These are phyloP conservation scores for Penicillium bovifimosum DNA, from an alignment of 495 filamentous ascomycete genomes.

Conservation along the genomic window DNA sequence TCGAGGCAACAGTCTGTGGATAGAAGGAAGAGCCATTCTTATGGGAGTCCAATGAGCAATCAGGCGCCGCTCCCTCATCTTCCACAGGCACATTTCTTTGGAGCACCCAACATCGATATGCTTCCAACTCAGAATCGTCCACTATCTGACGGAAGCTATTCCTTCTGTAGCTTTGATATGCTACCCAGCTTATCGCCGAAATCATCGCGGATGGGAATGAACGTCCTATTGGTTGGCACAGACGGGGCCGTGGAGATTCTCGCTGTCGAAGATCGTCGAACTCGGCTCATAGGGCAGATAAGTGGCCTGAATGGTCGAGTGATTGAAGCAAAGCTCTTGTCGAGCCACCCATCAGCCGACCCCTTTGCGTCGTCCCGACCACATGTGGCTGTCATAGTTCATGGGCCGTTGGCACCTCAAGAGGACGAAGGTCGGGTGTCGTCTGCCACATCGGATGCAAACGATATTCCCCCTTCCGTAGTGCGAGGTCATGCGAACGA, in stretches of 20 bases:
- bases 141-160: slow-evolving; percentile 55
- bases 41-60: slow-evolving; percentile 36
- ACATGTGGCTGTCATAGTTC: slow-evolving; percentile 67
- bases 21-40: slow-evolving; percentile 41
- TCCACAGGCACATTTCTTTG: slow-evolving; percentile 68
- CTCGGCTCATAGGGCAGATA: slow-evolving; percentile 60
- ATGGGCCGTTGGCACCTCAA: slow-evolving; percentile 56
- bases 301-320: slow-evolving; percentile 76
- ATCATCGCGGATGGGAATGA: slow-evolving; percentile 49
- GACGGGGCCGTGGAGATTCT: slow-evolving; percentile 70
- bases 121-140: slow-evolving; percentile 24
- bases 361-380: slow-evolving; percentile 44
- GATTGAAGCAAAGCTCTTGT: slow-evolving; percentile 71
- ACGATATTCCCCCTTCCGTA: slow-evolving; percentile 29
- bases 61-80: slow-evolving; percentile 75
- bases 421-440: slow-evolving; percentile 33
- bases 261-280: slow-evolving; percentile 59
- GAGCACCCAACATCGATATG: slow-evolving; percentile 51
- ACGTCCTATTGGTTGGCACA: slow-evolving; percentile 69
- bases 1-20: slow-evolving; percentile 41
- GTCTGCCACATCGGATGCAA: slow-evolving; percentile 34
- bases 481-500: slow-evolving; percentile 23
- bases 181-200: slow-evolving; percentile 47
- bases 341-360: slow-evolving; percentile 47
- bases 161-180: slow-evolving; percentile 74